A percentile compares a stretch with the other conserved stretches of the same genome.
These are phyloP conservation scores for Abelmoschus esculentus DNA, from an alignment of 345 rosid species.

Conservation along the genomic window DNA sequence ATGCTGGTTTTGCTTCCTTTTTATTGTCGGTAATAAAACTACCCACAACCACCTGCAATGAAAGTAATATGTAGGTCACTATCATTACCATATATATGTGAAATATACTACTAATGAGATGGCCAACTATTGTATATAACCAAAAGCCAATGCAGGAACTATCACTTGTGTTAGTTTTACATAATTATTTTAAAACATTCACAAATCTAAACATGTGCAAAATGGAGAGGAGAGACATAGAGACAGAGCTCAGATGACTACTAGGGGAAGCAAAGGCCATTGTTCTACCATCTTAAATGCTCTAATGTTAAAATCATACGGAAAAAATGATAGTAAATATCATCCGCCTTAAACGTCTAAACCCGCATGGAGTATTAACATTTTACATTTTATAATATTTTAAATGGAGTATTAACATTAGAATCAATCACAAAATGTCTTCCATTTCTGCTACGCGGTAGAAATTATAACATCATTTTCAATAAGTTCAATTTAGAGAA, in stretches of 20 bases:
- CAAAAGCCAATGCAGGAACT: not conserved
- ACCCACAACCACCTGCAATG: constrained; percentile 52
- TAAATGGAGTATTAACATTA: not conserved
- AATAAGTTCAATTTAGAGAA: not conserved
- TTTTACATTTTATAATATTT: too few relatives aligned
- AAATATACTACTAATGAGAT: not conserved
- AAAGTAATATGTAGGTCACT: not conserved
- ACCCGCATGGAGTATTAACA: not conserved
- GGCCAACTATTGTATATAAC: not conserved
- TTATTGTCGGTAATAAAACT: constrained; percentile 50
- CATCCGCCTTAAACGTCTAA: not conserved
- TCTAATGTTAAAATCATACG: not conserved
- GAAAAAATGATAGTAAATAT: not conserved
- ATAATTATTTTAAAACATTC: not conserved
- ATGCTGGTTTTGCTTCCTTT: constrained; percentile 36
- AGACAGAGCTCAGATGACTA: not conserved
- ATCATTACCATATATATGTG: not conserved
- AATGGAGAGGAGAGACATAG: not conserved
- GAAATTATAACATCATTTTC: not conserved
- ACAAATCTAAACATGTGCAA: not conserved
- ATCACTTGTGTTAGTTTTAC: not conserved
- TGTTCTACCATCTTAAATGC: not conserved
- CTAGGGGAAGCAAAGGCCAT: not conserved
- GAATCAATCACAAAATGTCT: not conserved
- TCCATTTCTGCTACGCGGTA: not conserved